Conservation (phyloP, 2,329 filamentous ascomycete genomes). For the Monilinia fructigena region DNA sequence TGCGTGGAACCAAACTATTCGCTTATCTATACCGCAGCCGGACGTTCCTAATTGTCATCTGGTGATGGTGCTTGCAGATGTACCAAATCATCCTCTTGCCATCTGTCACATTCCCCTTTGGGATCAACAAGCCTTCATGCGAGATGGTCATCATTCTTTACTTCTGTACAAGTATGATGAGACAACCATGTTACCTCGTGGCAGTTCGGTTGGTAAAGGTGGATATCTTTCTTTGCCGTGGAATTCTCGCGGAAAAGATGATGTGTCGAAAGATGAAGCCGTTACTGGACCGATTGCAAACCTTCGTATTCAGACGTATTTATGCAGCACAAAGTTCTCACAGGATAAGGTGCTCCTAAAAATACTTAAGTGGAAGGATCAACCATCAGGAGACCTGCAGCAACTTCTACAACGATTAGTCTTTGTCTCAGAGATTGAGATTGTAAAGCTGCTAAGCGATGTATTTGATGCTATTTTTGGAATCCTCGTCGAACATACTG, state of each 20-base stretch:
- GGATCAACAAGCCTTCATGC: constrained; percentile 85
- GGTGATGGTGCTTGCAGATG: constrained; percentile 84
- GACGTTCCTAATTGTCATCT: constrained; percentile 83
- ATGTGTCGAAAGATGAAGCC: constrained; percentile 67
- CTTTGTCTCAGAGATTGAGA: constrained; percentile 95
- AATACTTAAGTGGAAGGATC: constrained; percentile 81
- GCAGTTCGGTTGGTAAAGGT: constrained; percentile 66
- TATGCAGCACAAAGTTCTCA: constrained; percentile 93
- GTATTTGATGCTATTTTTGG: constrained; percentile 91
- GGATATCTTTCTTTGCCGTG: constrained; percentile 86
- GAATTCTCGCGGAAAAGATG: constrained; percentile 65
- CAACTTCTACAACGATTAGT: constrained; percentile 77
- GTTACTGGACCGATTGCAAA: constrained; percentile 77
- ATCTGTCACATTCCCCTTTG: constrained; percentile 91
- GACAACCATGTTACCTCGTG: constrained; percentile 68
- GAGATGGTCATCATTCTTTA: constrained; percentile 78
- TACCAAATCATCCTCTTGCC: constrained; percentile 84
- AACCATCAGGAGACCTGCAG: constrained; percentile 68
- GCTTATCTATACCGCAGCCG: constrained; percentile 72
- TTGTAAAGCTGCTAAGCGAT: constrained; percentile 87
- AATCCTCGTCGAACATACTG: constrained; percentile 86
- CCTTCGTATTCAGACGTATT: constrained; percentile 76
- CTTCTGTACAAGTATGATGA: constrained; percentile 91
- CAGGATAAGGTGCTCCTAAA: constrained; percentile 86
- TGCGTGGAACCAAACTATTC: constrained; percentile 84